phyloP scores from a whole-genome alignment of 2,329 filamentous ascomycete species.

The Aureobasidium sp. region DNA sequence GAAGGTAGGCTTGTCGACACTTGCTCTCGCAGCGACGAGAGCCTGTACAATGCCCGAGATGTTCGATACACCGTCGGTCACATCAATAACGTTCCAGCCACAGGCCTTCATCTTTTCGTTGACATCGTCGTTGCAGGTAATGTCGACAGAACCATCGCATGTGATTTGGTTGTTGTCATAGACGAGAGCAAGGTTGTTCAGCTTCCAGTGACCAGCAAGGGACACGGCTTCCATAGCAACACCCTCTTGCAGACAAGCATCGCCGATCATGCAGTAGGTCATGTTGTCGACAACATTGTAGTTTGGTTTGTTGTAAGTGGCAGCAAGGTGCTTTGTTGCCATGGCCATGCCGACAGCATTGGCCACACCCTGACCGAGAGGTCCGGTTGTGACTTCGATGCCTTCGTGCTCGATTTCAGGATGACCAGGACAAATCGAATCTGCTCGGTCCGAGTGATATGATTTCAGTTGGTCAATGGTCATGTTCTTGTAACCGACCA shows the following conservation, averaged over 20 bases:
- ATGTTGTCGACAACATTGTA: conserved; percentile 46
- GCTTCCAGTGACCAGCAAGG: conserved; percentile 49
- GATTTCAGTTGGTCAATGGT: conserved; percentile 51
- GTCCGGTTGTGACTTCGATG: conserved; percentile 55
- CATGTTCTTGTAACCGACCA: conserved; percentile 49
- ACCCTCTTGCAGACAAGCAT: conserved; percentile 54
- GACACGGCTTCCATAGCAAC: conserved; percentile 52
- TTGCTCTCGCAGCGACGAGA: conserved; percentile 32
- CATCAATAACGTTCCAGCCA: conserved; percentile 50
- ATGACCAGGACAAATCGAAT: conserved; percentile 46
- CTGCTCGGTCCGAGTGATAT: conserved; percentile 44
- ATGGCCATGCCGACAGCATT: conserved; percentile 56
- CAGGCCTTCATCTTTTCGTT: conserved; percentile 52
- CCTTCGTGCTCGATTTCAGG: conserved; percentile 50
- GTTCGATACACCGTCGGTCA: conserved; percentile 49
- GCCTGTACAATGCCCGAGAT: conserved; percentile 44
- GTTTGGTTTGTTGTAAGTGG: conserved; percentile 46
- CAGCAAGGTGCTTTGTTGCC: conserved; percentile 50
- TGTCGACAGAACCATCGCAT: conserved; percentile 50
- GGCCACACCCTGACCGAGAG: conserved; percentile 52
- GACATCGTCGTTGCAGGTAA: conserved; percentile 48
- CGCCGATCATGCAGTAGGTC: conserved; percentile 52
- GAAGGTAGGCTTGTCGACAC: conserved; percentile 44
- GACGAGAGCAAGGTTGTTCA: conserved; percentile 51
- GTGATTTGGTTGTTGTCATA: conserved; percentile 57